Evolutionary conservation across 2,329 filamentous ascomycete genomes (phyloP).

Genomic region (Verticillium albo-atrum): DNA sequence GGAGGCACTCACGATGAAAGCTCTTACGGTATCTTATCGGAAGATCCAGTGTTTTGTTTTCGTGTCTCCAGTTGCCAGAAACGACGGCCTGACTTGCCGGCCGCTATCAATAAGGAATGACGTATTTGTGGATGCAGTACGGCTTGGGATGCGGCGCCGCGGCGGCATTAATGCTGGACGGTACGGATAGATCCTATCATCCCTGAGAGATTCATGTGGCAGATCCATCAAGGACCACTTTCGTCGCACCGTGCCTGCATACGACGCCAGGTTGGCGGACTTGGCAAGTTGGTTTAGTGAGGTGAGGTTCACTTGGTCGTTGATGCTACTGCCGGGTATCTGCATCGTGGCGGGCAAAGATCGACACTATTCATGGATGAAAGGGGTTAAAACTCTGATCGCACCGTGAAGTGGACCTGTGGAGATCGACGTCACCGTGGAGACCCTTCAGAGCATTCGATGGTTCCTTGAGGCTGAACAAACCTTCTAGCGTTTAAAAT

Average conservation of each 20-base stretch:
- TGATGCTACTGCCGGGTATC: neutral
- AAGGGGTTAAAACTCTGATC: slow-evolving; percentile 1
- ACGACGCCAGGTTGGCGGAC: neutral
- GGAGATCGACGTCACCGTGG: slow-evolving; percentile 4
- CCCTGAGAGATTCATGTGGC: neutral
- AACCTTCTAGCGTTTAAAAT: neutral
- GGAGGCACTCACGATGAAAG: slow-evolving; percentile 19
- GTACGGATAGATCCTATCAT: neutral
- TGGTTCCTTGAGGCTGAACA: neutral
- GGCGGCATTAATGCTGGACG: neutral
- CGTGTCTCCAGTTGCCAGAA: slow-evolving; percentile 16
- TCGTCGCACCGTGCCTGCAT: neutral
- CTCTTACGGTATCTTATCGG: slow-evolving; percentile 23
- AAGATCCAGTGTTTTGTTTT: slow-evolving; percentile 20
- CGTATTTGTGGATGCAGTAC: neutral
- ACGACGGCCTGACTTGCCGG: neutral
- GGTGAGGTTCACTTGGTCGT: neutral
- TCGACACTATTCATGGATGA: neutral
- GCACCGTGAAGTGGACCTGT: neutral
- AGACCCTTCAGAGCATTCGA: neutral
- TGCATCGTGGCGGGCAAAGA: neutral
- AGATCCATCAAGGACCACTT: neutral
- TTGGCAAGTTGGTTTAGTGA: neutral
- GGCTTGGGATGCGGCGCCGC: neutral
- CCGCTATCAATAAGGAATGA: neutral